Evolutionary conservation across 805 yeast species (phyloP).

Genomic region (Yamadazyma olivae): DNA sequence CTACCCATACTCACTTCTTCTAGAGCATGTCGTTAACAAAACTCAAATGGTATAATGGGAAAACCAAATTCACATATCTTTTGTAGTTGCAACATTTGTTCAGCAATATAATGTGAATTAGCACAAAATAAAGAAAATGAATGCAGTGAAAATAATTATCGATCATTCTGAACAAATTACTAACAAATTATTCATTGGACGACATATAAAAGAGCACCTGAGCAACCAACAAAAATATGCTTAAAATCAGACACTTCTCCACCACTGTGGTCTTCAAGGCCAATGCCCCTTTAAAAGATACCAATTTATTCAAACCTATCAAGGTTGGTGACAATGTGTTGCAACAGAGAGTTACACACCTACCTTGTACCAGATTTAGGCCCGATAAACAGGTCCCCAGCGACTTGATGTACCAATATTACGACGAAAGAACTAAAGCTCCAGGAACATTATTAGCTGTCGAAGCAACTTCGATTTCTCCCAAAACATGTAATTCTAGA

Average conservation of each 20-base stretch:
- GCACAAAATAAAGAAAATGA: too few species aligned
- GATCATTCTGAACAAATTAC: too few species aligned
- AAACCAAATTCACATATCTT: too few species aligned
- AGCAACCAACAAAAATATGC: too few species aligned
- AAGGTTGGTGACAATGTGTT: slow-evolving; percentile 26
- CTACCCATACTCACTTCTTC: too few species aligned
- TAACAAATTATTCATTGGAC: too few species aligned
- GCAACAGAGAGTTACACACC: slow-evolving; percentile 17
- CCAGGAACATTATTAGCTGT: slow-evolving; percentile 30
- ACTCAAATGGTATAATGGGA: too few species aligned
- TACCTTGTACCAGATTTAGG: slow-evolving; percentile 24
- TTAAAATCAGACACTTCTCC: neutral
- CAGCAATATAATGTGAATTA: too few species aligned
- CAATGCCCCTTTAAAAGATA: neutral
- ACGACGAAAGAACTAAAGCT: slow-evolving; percentile 24
- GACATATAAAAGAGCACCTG: too few species aligned
- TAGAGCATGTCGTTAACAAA: too few species aligned
- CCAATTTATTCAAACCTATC: slow-evolving; percentile 25
- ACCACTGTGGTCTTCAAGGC: neutral
- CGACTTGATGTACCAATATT: slow-evolving; percentile 24
- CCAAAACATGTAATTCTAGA: slow-evolving; percentile 34
- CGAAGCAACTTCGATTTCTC: slow-evolving; percentile 32
- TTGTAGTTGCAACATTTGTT: too few species aligned
- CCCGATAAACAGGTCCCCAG: slow-evolving; percentile 22
- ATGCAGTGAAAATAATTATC: too few species aligned